Percentiles rank a stretch among this genome's conserved stretches.
These are phyloP conservation scores for Backusella australiensis DNA, from an alignment of 192 early-diverging fungal genomes.

Conservation along the genomic window DNA sequence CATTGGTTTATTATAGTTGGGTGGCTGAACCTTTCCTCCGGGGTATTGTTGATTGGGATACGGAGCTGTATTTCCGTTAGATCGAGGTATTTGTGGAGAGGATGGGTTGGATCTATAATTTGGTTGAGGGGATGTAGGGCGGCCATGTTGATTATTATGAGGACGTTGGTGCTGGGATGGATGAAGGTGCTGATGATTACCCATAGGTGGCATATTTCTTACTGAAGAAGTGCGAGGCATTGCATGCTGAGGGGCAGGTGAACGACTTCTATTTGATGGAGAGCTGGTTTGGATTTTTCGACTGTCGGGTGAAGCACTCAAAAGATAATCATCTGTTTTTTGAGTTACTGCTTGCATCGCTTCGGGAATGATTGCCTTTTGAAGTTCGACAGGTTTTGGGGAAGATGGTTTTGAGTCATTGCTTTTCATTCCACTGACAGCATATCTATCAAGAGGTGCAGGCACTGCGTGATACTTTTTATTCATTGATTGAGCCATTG, in stretches of 20 bases:
- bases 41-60: not conserved
- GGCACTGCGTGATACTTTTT: not conserved
- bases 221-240: constrained; percentile 18
- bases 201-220: not conserved
- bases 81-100: not conserved
- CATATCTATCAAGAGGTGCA: not conserved
- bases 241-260: not conserved
- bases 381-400: constrained; percentile 22
- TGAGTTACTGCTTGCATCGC: constrained; percentile 31
- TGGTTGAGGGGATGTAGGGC: not conserved
- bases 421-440: not conserved
- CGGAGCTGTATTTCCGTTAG: not conserved
- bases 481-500: not conserved
- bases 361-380: constrained; percentile 22
- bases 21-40: not conserved
- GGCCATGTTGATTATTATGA: not conserved
- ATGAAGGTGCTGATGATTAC: not conserved
- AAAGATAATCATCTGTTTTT: constrained; percentile 17
- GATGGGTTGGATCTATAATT: not conserved
- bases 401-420: constrained; percentile 11
- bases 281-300: not conserved
- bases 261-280: not conserved
- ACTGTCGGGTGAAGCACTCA: not conserved
- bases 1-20: constrained; percentile 5
- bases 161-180: not conserved